Evolutionary conservation across 495 filamentous ascomycete genomes (phyloP).

Genomic region (Hyaloscypha bicolor): DNA sequence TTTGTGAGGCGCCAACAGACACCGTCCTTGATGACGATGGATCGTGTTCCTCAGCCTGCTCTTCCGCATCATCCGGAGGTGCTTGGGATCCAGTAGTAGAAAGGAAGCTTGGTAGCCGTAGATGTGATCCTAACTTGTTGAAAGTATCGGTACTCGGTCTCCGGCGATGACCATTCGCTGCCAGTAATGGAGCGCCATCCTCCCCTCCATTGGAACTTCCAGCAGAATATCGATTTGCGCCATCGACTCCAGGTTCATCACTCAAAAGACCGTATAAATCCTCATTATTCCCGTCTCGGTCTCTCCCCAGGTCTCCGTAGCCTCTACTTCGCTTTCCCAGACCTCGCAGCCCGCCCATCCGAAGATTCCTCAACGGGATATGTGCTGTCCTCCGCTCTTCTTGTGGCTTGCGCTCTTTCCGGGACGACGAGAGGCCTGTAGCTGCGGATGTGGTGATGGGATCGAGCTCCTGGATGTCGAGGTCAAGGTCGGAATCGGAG

Average conservation of each 20-base stretch:
- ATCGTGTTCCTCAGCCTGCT: constrained; percentile 51
- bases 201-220: constrained; percentile 49
- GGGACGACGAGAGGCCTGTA: constrained; percentile 20
- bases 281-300: constrained; percentile 54
- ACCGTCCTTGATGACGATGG: constrained; percentile 53
- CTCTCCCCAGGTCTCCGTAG: constrained; percentile 61
- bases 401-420: constrained; percentile 44
- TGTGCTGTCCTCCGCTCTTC: constrained; percentile 48
- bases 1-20: constrained; percentile 50
- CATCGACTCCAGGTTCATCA: constrained; percentile 47
- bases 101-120: constrained; percentile 57
- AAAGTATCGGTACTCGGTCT: constrained; percentile 38
- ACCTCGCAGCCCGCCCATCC: constrained; percentile 53
- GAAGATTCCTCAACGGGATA: constrained; percentile 72
- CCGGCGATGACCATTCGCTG: constrained; percentile 24
- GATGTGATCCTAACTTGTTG: constrained; percentile 42
- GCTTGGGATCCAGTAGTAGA: constrained; percentile 35
- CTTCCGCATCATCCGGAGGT: constrained; percentile 36
- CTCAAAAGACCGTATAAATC: constrained; percentile 60
- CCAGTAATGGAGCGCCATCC: constrained; percentile 69
- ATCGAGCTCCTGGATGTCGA: constrained; percentile 67
- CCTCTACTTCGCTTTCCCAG: constrained; percentile 50
- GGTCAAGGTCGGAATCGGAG: constrained; percentile 68
- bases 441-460: constrained; percentile 48
- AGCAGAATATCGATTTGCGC: constrained; percentile 52